Evolutionary conservation across 441 rosid species (phyloP).

Genomic region (Pelargonium cotyledonis): DNA sequence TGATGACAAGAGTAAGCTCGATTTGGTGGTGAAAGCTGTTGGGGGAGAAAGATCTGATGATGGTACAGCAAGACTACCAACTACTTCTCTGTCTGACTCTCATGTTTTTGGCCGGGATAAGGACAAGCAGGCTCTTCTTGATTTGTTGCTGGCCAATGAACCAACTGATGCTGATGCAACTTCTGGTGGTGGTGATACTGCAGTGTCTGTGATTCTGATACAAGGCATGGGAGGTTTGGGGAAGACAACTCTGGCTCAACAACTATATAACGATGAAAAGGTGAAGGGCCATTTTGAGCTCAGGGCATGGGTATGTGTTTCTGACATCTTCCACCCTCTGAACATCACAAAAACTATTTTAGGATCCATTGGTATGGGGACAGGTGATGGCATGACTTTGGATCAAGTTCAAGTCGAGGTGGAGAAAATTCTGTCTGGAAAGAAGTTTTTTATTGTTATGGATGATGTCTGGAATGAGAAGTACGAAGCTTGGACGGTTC

Average conservation of each 20-base stretch:
- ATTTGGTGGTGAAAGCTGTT: background rate
- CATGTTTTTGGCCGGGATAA: background rate
- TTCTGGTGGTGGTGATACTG: background rate
- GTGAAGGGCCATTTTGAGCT: background rate
- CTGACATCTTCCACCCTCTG: constrained; percentile 1
- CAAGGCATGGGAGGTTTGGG: constrained; percentile 19
- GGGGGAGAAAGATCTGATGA: background rate
- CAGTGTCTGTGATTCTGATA: background rate
- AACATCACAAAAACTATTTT: background rate
- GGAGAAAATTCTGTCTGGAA: background rate
- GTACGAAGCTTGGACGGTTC: background rate
- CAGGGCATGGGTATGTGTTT: constrained; percentile 15
- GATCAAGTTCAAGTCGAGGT: background rate
- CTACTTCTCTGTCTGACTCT: background rate
- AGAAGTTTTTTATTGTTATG: constrained; percentile 9
- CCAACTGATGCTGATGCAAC: too few relatives aligned
- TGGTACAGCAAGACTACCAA: background rate
- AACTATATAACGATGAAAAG: background rate
- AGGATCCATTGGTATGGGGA: background rate
- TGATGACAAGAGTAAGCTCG: background rate
- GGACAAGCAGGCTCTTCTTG: background rate
- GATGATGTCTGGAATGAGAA: constrained; percentile 18
- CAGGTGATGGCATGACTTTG: background rate
- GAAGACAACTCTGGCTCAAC: constrained; percentile 14
- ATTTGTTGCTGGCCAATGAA: background rate